These are phyloP conservation scores for Globisporangium barbulae DNA, from an alignment of 352 stramenopile genomes.

Conservation along the genomic window DNA sequence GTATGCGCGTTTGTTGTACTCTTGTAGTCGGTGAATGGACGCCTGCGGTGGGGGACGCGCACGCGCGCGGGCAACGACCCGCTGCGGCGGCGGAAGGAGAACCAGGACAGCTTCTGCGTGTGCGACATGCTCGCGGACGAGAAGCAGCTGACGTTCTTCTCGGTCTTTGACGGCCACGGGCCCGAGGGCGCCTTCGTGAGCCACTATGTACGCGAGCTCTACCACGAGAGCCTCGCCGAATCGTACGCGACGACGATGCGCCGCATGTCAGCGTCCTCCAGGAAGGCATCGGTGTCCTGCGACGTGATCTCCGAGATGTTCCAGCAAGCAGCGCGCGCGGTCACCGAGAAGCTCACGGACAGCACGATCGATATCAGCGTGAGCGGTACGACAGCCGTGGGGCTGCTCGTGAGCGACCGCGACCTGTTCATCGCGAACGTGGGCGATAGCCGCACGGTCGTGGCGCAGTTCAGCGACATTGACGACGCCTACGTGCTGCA, in stretches of 20 bases:
- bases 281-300: constrained; percentile 24
- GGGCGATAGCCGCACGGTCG: constrained; percentile 66
- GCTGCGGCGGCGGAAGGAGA: constrained; percentile 77
- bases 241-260: constrained; percentile 24
- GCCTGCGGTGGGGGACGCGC: constrained; percentile 53
- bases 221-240: constrained; percentile 43
- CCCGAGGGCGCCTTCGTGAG: constrained; percentile 73
- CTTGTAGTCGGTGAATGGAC: constrained; percentile 31
- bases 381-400: constrained; percentile 72
- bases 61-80: constrained; percentile 69
- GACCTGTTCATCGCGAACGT: constrained; percentile 74
- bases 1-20: neutral
- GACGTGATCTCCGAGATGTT: constrained; percentile 56
- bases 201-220: constrained; percentile 69
- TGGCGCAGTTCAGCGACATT: constrained; percentile 36
- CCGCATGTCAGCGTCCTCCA: neutral
- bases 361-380: constrained; percentile 70
- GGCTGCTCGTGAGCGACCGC: constrained; percentile 50
- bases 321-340: constrained; percentile 31
- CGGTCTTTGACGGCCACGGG: constrained; percentile 76
- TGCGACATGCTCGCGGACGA: constrained; percentile 48
- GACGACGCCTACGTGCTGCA: constrained; percentile 44
- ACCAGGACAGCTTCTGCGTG: constrained; percentile 76
- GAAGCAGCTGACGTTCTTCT: constrained; percentile 54
- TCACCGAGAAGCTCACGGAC: constrained; percentile 40